Evolutionary conservation across 2,329 filamentous ascomycete genomes (phyloP).

Genomic region (Dichotomopilus funicola): DNA sequence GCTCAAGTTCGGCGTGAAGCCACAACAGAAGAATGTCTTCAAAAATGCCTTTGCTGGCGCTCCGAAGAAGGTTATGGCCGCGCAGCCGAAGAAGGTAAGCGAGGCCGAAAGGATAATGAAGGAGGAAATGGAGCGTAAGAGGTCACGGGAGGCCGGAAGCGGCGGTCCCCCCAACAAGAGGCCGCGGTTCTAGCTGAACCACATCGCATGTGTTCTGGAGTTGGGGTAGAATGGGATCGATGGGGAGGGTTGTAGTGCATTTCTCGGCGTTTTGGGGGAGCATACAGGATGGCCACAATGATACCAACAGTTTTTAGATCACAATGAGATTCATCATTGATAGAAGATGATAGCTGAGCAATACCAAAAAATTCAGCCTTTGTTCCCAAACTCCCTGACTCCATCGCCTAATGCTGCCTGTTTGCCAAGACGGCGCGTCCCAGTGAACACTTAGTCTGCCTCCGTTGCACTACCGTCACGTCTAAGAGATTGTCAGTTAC

Average conservation of each 20-base stretch:
- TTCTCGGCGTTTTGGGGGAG: constrained; percentile 5
- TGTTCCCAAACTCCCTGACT: constrained; percentile 15
- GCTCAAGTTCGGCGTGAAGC: constrained; percentile 59
- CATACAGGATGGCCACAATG: constrained; percentile 1
- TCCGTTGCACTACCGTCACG: constrained; percentile 52
- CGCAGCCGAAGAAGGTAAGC: constrained; percentile 74
- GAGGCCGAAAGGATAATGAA: constrained; percentile 87
- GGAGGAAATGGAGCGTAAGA: constrained; percentile 68
- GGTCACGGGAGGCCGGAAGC: constrained; percentile 40
- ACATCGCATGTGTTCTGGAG: neutral
- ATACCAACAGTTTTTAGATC: constrained; percentile 9
- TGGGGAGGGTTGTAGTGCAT: constrained; percentile 1
- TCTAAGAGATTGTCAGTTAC: constrained; percentile 28
- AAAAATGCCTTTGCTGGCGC: constrained; percentile 62
- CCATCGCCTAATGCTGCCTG: constrained; percentile 11
- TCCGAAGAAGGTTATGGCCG: constrained; percentile 56
- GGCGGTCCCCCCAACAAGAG: constrained; percentile 48
- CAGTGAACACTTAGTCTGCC: constrained; percentile 31
- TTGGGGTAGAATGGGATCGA: neutral
- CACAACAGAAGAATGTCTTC: constrained; percentile 71
- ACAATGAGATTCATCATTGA: constrained; percentile 5
- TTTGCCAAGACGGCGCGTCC: neutral
- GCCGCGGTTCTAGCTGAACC: constrained; percentile 34
- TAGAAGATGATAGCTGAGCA: neutral
- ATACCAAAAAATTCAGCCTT: constrained; percentile 1